Conservation (phyloP, 2,329 filamentous ascomycete genomes). For the Rhexocercosporidium sp. region DNA sequence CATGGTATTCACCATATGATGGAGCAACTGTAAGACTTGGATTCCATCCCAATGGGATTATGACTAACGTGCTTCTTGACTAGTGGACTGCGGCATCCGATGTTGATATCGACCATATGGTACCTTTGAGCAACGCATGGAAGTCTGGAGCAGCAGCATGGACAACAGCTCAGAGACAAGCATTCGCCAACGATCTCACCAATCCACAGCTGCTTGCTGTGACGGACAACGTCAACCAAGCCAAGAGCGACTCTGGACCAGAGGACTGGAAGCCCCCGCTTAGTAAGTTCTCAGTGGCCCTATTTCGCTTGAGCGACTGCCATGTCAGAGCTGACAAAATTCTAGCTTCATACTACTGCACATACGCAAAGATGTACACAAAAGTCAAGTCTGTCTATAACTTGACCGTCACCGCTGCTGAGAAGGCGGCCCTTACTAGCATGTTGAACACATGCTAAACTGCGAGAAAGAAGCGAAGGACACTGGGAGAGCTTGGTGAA, state of each 20-base stretch:
- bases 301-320: background rate
- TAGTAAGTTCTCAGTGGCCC: slow-evolving; percentile 43
- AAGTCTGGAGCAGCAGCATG: slow-evolving; percentile 75
- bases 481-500: background rate
- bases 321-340: slow-evolving; percentile 22
- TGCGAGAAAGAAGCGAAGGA: background rate
- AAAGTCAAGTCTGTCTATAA: slow-evolving; percentile 76
- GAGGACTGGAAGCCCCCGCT: slow-evolving; percentile 79
- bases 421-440: slow-evolving; percentile 69
- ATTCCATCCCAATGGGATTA: background rate
- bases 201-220: slow-evolving; percentile 81
- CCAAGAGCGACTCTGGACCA: slow-evolving; percentile 75
- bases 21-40: slow-evolving; percentile 53
- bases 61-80: background rate
- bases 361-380: slow-evolving; percentile 76
- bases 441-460: slow-evolving; percentile 70
- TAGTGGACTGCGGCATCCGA: slow-evolving; percentile 69
- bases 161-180: slow-evolving; percentile 69
- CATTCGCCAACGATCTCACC: slow-evolving; percentile 78
- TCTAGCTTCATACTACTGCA: slow-evolving; percentile 71
- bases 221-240: slow-evolving; percentile 75
- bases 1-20: slow-evolving; percentile 76
- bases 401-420: slow-evolving; percentile 71
- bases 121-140: slow-evolving; percentile 83
- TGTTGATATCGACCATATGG: slow-evolving; percentile 83